These are phyloP conservation scores for Camelina laxa DNA, from an alignment of 345 rosid genomes.

Conservation along the genomic window DNA sequence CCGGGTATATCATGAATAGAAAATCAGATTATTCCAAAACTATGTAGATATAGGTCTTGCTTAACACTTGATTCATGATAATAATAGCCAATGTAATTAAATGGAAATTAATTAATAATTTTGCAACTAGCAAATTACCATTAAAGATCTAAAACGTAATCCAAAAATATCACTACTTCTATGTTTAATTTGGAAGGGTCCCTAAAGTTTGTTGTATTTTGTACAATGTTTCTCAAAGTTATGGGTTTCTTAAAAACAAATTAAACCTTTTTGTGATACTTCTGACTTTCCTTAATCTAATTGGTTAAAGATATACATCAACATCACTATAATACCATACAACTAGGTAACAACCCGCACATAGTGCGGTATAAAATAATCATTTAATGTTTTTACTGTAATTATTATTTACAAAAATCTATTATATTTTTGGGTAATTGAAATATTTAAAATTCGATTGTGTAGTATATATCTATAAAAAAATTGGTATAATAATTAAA, in stretches of 20 bases:
- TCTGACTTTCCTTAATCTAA: neutral
- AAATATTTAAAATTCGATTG: no score
- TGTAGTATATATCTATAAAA: no score
- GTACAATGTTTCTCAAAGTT: neutral
- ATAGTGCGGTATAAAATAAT: no score
- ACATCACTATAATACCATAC: neutral
- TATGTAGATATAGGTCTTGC: neutral
- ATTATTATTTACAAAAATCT: no score
- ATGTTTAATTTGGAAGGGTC: no score
- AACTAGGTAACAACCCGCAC: no score
- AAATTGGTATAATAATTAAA: no score
- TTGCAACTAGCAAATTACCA: neutral
- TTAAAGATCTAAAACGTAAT: no score
- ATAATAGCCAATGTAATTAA: neutral
- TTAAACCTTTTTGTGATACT: neutral
- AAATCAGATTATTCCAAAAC: neutral
- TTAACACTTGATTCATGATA: neutral
- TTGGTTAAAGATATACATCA: neutral
- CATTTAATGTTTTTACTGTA: no score
- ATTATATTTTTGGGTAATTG: no score
- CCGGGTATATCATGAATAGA: neutral
- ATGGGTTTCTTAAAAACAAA: neutral
- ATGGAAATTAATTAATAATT: neutral
- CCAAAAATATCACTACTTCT: no score
- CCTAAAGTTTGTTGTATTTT: neutral